Conservation (phyloP, 2,329 filamentous ascomycete species). For the Pseudocercospora pini-densiflorae region DNA sequence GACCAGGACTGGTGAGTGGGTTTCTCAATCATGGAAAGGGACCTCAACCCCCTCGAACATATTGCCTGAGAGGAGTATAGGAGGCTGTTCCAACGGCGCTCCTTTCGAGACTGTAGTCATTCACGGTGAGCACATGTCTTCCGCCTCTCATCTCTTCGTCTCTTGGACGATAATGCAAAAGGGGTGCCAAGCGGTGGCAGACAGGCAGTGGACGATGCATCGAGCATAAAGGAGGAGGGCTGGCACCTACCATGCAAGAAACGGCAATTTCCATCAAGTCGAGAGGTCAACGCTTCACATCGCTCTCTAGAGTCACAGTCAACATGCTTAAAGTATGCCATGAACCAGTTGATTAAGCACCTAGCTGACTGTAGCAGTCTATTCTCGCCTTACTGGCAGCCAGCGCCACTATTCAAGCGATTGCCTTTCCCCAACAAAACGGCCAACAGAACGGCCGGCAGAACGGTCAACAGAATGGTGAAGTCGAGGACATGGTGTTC, state of each 20-base stretch:
- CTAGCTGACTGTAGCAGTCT: slow-evolving; percentile 10
- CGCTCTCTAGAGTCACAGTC: neutral
- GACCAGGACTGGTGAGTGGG: neutral
- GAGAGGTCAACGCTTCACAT: neutral
- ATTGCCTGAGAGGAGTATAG: neutral
- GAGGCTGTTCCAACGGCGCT: neutral
- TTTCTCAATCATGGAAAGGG: neutral
- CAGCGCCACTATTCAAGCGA: slow-evolving; percentile 11
- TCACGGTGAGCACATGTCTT: neutral
- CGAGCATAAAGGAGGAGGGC: neutral
- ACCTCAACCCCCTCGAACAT: neutral
- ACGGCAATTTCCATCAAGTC: neutral
- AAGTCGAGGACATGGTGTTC: no score
- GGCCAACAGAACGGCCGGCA: neutral
- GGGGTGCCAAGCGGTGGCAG: neutral
- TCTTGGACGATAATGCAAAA: neutral
- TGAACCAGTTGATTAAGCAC: neutral
- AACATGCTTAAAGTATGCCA: neutral
- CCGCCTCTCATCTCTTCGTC: neutral
- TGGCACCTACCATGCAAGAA: neutral
- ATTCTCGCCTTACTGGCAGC: slow-evolving; percentile 15
- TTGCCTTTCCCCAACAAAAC: slow-evolving; percentile 8
- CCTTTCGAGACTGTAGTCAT: neutral
- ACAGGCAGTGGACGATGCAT: neutral
- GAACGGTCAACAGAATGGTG: no score